These are phyloP conservation scores for Ogataea hybrid DNA, from an alignment of 1,139 yeast species.

Conservation along the genomic window DNA sequence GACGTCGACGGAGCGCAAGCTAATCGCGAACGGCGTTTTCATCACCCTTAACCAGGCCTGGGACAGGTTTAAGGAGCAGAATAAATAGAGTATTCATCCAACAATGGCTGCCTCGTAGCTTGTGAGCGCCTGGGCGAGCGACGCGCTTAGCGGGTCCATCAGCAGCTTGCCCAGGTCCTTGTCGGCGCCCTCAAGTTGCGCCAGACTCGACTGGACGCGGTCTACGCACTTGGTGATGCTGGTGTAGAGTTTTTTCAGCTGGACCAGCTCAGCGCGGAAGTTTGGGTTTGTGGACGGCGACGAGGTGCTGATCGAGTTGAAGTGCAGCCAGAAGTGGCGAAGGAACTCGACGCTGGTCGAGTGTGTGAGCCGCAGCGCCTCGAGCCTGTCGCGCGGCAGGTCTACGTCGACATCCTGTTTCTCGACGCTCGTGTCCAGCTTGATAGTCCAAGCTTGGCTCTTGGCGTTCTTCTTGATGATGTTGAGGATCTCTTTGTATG, in stretches of 20 bases:
- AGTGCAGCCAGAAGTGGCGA: constrained; percentile 68
- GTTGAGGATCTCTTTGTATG: constrained; percentile 47
- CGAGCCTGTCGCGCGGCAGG: constrained; percentile 31
- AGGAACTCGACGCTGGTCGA: constrained; percentile 69
- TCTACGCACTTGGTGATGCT: constrained; percentile 47
- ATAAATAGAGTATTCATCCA: constrained; percentile 9
- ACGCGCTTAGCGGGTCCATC: constrained; percentile 37
- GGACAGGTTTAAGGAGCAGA: constrained; percentile 68
- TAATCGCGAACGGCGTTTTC: constrained; percentile 87
- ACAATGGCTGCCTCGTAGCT: constrained; percentile 35
- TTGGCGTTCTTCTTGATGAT: constrained; percentile 57
- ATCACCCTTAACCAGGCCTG: constrained; percentile 83
- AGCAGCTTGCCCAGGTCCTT: constrained; percentile 26
- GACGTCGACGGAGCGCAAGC: constrained; percentile 64
- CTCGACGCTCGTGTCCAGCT: constrained; percentile 18
- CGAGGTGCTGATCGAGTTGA: constrained; percentile 39
- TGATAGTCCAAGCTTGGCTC: constrained; percentile 41
- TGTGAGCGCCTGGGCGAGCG: constrained; percentile 39
- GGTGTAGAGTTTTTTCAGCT: constrained; percentile 41
- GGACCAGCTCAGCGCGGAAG: constrained; percentile 39
- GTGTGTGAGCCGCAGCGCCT: constrained; percentile 50
- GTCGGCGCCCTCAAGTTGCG: constrained; percentile 28
- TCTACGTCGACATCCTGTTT: constrained; percentile 25
- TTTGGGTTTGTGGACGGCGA: constrained; percentile 48
- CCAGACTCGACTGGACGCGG: constrained; percentile 39